Conservation (phyloP, 75 land plant species). For the Selaginella moellendorffii region DNA sequence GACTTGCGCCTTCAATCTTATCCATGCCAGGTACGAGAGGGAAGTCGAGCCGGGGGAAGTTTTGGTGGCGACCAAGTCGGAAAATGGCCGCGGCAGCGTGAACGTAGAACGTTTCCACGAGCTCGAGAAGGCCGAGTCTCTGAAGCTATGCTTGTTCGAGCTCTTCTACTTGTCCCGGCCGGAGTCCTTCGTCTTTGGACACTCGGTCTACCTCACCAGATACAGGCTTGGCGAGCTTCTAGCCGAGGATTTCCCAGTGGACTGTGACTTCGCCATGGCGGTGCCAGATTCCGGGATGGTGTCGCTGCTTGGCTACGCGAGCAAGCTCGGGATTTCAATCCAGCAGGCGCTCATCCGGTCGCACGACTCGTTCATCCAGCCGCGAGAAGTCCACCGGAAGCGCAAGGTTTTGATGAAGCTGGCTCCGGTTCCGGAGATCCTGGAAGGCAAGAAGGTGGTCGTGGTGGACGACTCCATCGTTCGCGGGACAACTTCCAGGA, state of each 20-base stretch:
- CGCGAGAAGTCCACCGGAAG: not conserved
- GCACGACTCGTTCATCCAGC: not conserved
- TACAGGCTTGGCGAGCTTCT: not conserved
- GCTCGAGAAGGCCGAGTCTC: not conserved
- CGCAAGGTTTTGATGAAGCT: not conserved
- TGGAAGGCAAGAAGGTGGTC: not conserved
- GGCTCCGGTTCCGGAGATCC: not conserved
- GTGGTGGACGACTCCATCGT: slow-evolving; percentile 4
- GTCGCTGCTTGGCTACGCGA: not conserved
- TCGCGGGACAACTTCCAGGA: not conserved
- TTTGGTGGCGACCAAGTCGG: not conserved
- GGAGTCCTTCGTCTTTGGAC: not conserved
- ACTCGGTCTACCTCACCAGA: not conserved
- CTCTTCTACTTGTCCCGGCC: not conserved
- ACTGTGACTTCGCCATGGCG: not conserved
- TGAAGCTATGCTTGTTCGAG: not conserved
- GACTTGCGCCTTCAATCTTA: not conserved
- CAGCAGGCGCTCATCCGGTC: not conserved
- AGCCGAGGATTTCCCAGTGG: not conserved
- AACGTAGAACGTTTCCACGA: not conserved
- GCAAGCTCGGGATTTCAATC: not conserved
- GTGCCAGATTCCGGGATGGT: not conserved
- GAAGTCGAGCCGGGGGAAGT: slow-evolving; percentile 2
- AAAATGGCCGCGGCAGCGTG: not conserved
- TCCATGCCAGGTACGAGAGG: not conserved